A percentile compares a stretch with the other conserved stretches of the same genome.
Evolutionary conservation across 2,329 filamentous ascomycete genomes (phyloP).

Genomic region (Ascosphaera acerosa): DNA sequence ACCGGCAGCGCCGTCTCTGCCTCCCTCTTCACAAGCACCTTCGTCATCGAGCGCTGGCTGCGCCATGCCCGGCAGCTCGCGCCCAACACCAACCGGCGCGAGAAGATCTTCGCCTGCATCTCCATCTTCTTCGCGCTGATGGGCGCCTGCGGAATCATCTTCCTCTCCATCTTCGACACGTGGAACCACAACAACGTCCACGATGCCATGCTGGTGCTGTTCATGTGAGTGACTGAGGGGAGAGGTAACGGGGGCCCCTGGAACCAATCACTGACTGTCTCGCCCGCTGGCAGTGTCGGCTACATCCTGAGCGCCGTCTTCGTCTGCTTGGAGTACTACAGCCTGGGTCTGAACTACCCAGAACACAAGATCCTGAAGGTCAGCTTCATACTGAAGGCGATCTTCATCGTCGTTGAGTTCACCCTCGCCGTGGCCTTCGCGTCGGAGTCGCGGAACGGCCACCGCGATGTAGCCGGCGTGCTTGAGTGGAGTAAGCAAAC

Average conservation of each 20-base stretch:
- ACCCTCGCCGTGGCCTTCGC: constrained; percentile 41
- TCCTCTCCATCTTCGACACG: constrained; percentile 70
- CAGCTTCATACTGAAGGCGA: constrained; percentile 72
- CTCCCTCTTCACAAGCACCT: constrained; percentile 55
- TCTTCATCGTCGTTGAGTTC: constrained; percentile 61
- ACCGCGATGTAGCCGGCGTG: constrained; percentile 44
- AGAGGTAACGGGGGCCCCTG: too few relatives aligned
- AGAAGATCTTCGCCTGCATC: constrained; percentile 16
- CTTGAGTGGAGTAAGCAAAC: constrained; percentile 39
- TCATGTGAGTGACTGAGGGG: constrained; percentile 37
- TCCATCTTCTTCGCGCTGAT: constrained; percentile 37
- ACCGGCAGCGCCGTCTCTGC: constrained; percentile 37
- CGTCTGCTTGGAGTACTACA: constrained; percentile 74
- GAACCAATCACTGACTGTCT: too few relatives aligned
- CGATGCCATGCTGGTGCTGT: constrained; percentile 51
- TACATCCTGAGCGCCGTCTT: constrained; percentile 71
- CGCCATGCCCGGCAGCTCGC: constrained; percentile 57
- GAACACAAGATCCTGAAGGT: constrained; percentile 40
- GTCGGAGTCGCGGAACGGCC: constrained; percentile 16
- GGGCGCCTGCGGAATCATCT: constrained; percentile 57
- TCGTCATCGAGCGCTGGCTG: constrained; percentile 61
- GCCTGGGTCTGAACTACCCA: constrained; percentile 56
- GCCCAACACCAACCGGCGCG: constrained; percentile 32
- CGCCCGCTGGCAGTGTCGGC: constrained; percentile 34
- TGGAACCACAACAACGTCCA: constrained; percentile 40